These are phyloP conservation scores for Neopestalotiopsis clavispora DNA, from an alignment of 2,329 filamentous ascomycete species.

Conservation along the genomic window DNA sequence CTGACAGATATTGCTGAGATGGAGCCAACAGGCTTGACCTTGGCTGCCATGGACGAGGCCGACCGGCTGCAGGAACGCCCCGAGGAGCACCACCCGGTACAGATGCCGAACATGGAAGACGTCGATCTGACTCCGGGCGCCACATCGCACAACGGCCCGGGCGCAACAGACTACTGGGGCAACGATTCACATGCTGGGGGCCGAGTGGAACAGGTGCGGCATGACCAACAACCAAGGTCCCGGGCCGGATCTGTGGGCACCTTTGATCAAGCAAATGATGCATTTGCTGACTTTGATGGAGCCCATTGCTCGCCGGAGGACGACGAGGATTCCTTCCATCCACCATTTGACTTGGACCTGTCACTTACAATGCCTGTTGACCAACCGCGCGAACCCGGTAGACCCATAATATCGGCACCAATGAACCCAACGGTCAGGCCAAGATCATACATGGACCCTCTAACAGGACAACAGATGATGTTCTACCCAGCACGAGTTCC, in stretches of 20 bases:
- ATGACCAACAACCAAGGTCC: constrained; percentile 43
- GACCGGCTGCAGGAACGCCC: constrained; percentile 45
- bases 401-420: constrained; percentile 39
- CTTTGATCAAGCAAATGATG: constrained; percentile 66
- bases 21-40: constrained; percentile 56
- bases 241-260: constrained; percentile 65
- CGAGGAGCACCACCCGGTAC: constrained; percentile 41
- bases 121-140: constrained; percentile 34
- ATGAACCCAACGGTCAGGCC: constrained; percentile 40
- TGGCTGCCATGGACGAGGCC: constrained; percentile 58
- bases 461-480: constrained; percentile 80
- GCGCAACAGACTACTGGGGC: constrained; percentile 35
- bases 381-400: constrained; percentile 23
- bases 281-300: constrained; percentile 84
- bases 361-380: constrained; percentile 23
- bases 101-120: constrained; percentile 29
- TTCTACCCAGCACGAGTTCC: constrained; percentile 96
- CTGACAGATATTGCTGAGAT: constrained; percentile 63
- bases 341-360: constrained; percentile 25
- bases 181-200: constrained; percentile 27
- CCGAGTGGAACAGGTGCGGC: constrained; percentile 25
- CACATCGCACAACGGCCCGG: constrained; percentile 28
- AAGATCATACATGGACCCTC: constrained; percentile 65
- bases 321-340: constrained; percentile 33
- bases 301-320: constrained; percentile 70